phyloP scores from a whole-genome alignment of 2,329 filamentous ascomycete species.

The Dryadomyces sulphureus region DNA sequence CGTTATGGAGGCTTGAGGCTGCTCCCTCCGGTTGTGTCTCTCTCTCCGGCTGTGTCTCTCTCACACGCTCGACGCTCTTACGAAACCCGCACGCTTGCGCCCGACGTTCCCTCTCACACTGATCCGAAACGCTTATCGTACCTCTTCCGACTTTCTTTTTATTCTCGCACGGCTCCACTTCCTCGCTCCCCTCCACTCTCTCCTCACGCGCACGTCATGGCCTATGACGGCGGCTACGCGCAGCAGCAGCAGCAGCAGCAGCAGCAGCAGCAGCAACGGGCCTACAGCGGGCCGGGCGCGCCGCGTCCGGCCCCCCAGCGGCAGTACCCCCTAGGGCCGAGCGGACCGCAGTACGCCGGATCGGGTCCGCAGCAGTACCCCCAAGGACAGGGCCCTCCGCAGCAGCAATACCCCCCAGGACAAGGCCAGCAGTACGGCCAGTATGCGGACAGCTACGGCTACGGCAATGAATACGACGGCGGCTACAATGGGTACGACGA shows the following conservation, averaged over 20 bases:
- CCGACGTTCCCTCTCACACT: no score
- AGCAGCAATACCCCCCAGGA: constrained; percentile 20
- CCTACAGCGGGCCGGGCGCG: constrained; percentile 31
- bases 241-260: constrained; percentile 27
- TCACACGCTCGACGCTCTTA: no score
- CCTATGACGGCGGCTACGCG: constrained; percentile 34
- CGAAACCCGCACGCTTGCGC: no score
- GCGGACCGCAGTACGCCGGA: constrained; percentile 5
- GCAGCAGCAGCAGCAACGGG: constrained; percentile 27
- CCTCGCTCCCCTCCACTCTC: not conserved
- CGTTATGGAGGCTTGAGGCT: no score
- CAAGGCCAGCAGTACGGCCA: constrained; percentile 26
- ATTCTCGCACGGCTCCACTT: not conserved
- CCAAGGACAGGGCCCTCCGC: no score
- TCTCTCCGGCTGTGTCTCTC: no score
- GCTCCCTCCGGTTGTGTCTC: no score
- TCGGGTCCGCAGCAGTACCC: constrained; percentile 8
- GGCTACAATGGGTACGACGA: constrained; percentile 25
- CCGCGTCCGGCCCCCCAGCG: constrained; percentile 25
- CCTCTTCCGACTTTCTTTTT: no score
- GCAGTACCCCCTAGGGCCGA: constrained; percentile 18
- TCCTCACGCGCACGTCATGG: constrained; percentile 22
- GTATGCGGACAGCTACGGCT: constrained; percentile 21
- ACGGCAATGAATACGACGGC: constrained; percentile 17
- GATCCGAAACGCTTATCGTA: no score